Evolutionary conservation across 1,284 basidiomycete genomes (phyloP).

Genomic region (Cryptococcus depauperatus): DNA sequence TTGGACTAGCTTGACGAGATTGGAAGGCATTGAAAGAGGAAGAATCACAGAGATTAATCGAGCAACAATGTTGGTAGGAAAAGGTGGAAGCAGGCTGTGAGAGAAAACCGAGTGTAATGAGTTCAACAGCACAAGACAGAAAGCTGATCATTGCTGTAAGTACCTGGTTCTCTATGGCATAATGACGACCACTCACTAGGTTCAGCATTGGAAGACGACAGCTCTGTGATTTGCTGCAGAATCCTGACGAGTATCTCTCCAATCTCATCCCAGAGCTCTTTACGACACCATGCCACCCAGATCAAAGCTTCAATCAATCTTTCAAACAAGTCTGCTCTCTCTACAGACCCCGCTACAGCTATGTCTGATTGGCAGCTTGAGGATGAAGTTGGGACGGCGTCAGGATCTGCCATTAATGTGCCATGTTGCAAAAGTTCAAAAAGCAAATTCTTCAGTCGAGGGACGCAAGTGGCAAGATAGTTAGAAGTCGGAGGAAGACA

Average conservation of each 20-base stretch:
- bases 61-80: constrained; percentile 14
- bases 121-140: constrained; percentile 25
- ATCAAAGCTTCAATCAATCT: constrained; percentile 29
- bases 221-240: constrained; percentile 15
- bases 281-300: constrained; percentile 30
- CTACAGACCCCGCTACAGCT: constrained; percentile 12
- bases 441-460: constrained; percentile 24
- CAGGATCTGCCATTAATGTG: neutral
- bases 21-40: constrained; percentile 20
- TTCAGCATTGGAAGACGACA: constrained; percentile 11
- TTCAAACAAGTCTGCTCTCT: constrained; percentile 29
- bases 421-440: constrained; percentile 25
- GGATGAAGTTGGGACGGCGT: constrained; percentile 14
- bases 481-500: constrained; percentile 24
- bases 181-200: constrained; percentile 22
- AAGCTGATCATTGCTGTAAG: no score
- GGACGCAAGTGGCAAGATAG: constrained; percentile 19
- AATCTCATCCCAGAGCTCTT: constrained; percentile 14
- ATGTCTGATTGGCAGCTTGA: constrained; percentile 3
- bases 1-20: constrained; percentile 31
- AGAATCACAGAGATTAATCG: constrained; percentile 16
- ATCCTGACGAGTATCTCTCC: constrained; percentile 20
- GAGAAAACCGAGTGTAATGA: constrained; percentile 23
- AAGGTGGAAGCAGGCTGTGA: constrained; percentile 22
- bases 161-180: no score